Conservation (phyloP, 31 red algal species). For the Asparagopsis taxiformis region DNA sequence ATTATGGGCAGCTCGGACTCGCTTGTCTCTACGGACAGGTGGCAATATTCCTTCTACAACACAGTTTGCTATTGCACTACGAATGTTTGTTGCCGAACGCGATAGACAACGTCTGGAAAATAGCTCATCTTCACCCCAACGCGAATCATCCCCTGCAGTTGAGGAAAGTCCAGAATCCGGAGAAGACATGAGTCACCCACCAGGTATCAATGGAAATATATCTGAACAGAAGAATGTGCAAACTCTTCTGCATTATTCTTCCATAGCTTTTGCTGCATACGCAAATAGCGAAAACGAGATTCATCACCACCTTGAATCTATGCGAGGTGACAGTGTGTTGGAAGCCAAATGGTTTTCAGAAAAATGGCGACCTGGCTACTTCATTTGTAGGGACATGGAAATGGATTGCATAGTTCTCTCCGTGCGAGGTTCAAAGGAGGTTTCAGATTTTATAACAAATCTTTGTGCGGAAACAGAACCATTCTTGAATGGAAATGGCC, state of each 20-base stretch:
- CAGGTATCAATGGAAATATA: background rate
- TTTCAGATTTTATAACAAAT: slow-evolving; percentile 89
- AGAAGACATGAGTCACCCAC: background rate
- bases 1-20: slow-evolving; percentile 43
- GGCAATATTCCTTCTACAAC: slow-evolving; percentile 43
- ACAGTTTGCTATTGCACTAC: slow-evolving; percentile 40
- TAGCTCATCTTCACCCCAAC: background rate
- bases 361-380: slow-evolving; percentile 82
- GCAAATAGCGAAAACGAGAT: slow-evolving; percentile 16
- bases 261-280: slow-evolving; percentile 62
- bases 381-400: slow-evolving; percentile 51
- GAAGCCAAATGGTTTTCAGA: slow-evolving; percentile 11
- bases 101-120: slow-evolving; percentile 44
- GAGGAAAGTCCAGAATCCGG: background rate
- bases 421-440: slow-evolving; percentile 87
- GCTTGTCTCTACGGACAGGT: slow-evolving; percentile 41
- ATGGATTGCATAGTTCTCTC: slow-evolving; percentile 51
- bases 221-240: slow-evolving; percentile 11
- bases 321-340: slow-evolving; percentile 22
- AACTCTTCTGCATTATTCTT: slow-evolving; percentile 32
- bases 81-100: slow-evolving; percentile 42
- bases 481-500: slow-evolving; percentile 69
- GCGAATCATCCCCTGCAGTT: background rate
- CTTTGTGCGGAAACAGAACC: slow-evolving; percentile 55
- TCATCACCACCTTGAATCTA: background rate